These are phyloP conservation scores for Aspergillus mulundensis DNA, from an alignment of 495 filamentous ascomycete genomes.

Conservation along the genomic window DNA sequence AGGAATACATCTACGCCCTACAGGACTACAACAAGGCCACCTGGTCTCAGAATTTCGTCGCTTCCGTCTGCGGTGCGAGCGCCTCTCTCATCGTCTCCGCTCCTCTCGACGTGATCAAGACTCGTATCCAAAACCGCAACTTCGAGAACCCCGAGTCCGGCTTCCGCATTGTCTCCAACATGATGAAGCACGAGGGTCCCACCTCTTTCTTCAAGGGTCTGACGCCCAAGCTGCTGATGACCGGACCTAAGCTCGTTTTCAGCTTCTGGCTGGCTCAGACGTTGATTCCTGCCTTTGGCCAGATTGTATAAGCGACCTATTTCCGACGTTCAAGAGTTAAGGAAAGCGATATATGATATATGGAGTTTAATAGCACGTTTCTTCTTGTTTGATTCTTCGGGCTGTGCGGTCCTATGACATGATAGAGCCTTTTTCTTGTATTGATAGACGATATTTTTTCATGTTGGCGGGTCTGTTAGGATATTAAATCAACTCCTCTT, in stretches of 20 bases:
- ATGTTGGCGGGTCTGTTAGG: not conserved
- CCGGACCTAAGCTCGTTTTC: conserved; percentile 96
- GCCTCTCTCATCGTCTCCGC: conserved; percentile 91
- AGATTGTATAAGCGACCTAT: conserved; percentile 45
- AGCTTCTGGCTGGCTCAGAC: conserved; percentile 99
- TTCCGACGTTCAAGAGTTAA: not conserved
- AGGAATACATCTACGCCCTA: conserved; percentile 86
- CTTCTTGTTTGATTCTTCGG: conserved; percentile 4
- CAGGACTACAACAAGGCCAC: conserved; percentile 91
- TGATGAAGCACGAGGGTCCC: conserved; percentile 83
- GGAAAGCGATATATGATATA: conserved; percentile 19
- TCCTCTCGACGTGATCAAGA: conserved; percentile 98
- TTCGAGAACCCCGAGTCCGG: conserved; percentile 96
- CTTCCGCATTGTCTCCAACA: conserved; percentile 83
- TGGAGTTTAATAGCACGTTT: conserved; percentile 19
- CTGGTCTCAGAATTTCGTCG: conserved; percentile 96
- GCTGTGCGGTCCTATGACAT: conserved; percentile 9
- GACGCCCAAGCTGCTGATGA: conserved; percentile 96
- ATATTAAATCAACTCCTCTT: conserved; percentile 1
- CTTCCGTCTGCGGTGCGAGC: conserved; percentile 88
- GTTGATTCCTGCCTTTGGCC: conserved; percentile 69
- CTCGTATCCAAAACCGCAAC: conserved; percentile 97
- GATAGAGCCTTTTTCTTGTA: conserved; percentile 19
- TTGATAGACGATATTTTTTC: conserved; percentile 19
- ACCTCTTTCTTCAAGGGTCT: conserved; percentile 95